Conservation (phyloP, 1,139 yeast genomes). For the Yamadazyma siamensis region DNA sequence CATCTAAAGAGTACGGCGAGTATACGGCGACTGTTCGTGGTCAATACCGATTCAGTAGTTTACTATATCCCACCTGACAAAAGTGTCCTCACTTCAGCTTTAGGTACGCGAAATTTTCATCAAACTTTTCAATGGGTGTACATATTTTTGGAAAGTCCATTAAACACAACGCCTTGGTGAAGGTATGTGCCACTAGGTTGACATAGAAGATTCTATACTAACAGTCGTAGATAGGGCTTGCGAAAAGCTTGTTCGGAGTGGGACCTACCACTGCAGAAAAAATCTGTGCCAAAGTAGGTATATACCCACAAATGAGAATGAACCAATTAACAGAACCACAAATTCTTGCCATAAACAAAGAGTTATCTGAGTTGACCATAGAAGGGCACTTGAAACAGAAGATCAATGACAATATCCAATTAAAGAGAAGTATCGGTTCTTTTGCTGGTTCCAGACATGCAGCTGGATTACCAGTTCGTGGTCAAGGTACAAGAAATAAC, state of each 20-base stretch:
- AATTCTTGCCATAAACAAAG: conserved; percentile 81
- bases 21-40: no score
- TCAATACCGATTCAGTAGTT: no score
- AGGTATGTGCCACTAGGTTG: conserved; percentile 24
- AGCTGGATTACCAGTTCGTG: conserved; percentile 84
- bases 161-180: conserved; percentile 47
- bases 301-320: conserved; percentile 93
- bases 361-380: conserved; percentile 74
- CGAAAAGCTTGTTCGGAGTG: conserved; percentile 80
- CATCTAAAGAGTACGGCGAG: no score
- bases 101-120: no score
- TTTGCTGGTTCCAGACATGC: conserved; percentile 90
- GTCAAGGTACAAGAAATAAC: conserved; percentile 90
- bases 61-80: no score
- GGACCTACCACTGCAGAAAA: conserved; percentile 72
- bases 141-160: conserved; percentile 74
- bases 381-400: conserved; percentile 84
- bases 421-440: conserved; percentile 80
- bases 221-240: conserved; percentile 58
- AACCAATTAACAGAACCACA: conserved; percentile 89
- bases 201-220: conserved; percentile 1
- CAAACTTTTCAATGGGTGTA: no score
- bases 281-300: conserved; percentile 83
- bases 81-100: no score
- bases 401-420: conserved; percentile 71